Evolutionary conservation across 192 early-diverging fungal genomes (phyloP).

Genomic region (Geranomyces variabilis): DNA sequence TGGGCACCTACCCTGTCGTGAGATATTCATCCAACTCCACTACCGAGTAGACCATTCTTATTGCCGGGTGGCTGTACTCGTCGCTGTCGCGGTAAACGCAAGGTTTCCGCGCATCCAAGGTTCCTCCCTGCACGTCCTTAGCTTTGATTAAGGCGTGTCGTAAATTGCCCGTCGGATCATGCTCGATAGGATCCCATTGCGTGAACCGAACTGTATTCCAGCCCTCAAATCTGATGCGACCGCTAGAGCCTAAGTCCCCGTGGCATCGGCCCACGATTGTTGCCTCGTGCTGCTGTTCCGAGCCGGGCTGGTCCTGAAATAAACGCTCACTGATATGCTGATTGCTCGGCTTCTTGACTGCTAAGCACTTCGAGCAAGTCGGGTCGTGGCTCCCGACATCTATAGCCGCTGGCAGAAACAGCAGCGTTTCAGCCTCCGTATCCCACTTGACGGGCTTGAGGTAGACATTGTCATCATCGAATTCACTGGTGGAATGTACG

Average conservation of each 20-base stretch:
- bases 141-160: conserved; percentile 1
- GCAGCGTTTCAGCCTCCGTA: neutral
- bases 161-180: neutral
- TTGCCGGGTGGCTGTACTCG: neutral
- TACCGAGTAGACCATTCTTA: conserved; percentile 6
- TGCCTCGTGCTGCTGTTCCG: neutral
- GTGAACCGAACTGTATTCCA: neutral
- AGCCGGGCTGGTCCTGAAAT: too few relatives aligned
- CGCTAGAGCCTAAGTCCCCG: neutral
- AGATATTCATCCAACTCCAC: conserved; percentile 1
- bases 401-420: conserved; percentile 3
- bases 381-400: too few relatives aligned
- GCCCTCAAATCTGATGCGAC: neutral
- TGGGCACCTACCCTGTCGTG: neutral
- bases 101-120: neutral
- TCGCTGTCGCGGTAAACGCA: conserved; percentile 2
- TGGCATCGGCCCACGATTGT: conserved; percentile 3
- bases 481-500: too few relatives aligned
- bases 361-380: too few relatives aligned
- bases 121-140: neutral
- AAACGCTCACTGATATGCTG: too few relatives aligned
- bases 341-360: too few relatives aligned
- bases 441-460: conserved; percentile 11
- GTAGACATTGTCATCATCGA: neutral
- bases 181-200: neutral